Evolutionary conservation across 2,329 filamentous ascomycete genomes (phyloP).

Genomic region (Sclerotinia subarctica): DNA sequence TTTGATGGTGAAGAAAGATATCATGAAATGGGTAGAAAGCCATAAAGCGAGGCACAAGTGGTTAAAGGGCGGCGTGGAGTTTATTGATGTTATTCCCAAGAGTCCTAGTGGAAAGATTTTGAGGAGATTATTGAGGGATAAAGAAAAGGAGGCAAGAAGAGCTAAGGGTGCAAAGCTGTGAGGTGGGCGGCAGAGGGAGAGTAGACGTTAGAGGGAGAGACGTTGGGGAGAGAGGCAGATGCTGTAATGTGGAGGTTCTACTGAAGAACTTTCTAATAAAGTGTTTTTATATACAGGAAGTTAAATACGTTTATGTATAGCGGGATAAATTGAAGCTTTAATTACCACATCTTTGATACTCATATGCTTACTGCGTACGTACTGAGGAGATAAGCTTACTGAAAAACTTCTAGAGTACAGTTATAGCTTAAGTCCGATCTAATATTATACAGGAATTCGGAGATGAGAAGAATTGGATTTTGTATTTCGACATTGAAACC

Average conservation of each 20-base stretch:
- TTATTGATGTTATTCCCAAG: slow-evolving; percentile 67
- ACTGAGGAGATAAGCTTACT: background rate
- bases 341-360: background rate
- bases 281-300: background rate
- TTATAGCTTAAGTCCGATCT: background rate
- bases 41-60: slow-evolving; percentile 69
- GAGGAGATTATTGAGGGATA: slow-evolving; percentile 65
- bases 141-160: slow-evolving; percentile 66
- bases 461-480: background rate
- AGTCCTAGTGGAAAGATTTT: slow-evolving; percentile 73
- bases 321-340: background rate
- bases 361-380: background rate
- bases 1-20: slow-evolving; percentile 45
- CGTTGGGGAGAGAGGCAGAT: background rate
- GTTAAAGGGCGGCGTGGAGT: slow-evolving; percentile 61
- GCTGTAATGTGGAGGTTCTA: background rate
- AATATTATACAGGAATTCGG: background rate
- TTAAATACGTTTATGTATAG: background rate
- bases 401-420: background rate
- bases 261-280: background rate
- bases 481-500: background rate
- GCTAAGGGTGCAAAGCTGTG: slow-evolving; percentile 65
- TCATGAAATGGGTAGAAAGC: slow-evolving; percentile 59
- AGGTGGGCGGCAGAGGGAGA: background rate
- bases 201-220: background rate